Evolutionary conservation across 805 yeast species (phyloP), one percentile per base, ranked within the genome.

Genomic region (Suhomyces sp.): DNA sequence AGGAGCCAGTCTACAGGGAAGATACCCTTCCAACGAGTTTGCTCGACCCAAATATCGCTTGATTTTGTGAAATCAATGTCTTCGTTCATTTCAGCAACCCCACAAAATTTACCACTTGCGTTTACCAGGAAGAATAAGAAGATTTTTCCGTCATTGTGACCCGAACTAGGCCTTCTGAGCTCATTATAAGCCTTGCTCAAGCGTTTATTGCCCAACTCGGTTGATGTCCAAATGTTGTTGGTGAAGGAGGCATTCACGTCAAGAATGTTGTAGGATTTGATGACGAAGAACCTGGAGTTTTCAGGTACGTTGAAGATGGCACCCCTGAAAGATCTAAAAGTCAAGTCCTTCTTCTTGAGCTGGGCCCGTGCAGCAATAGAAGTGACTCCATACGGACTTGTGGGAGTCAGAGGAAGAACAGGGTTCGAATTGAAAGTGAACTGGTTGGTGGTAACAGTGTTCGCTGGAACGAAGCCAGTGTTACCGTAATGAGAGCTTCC

Each of bases 61-160:
- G 60, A 44, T 30, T 50, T 56, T 2, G 62, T 51, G 36, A 56
- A 63, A 39, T 66, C 72, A 24, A 66, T 48, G 22, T 50, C 42
- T 45, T 46, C 44, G 39, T 48, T 55, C 81, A 79, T 76, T 46
- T 75, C 76, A 6, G 79, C 77, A 12, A 77, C 63, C 0, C 81
- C 83, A 52, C 79, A 75, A 46, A 77, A 77, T 39, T 65, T 68
- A 0, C 81, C 81, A 10, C 79, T 72, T 2, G 68, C 68, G 47
- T 78, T 78, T 1, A 77, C 82, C 45, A 79, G 77, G 47, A 77
- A 79, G 44, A 79, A 70, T 17, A 79, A 53, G 43, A 63, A 73
- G 0, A 79, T 52, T 32, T 67, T 65, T 2, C 57, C 60, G 21
- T 33, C 33, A 12, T 13, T 9, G 18, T 31, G 31, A 19, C 33